phyloP scores from a whole-genome alignment of 129 eudicot genomes.

The Artemisia argyi region DNA sequence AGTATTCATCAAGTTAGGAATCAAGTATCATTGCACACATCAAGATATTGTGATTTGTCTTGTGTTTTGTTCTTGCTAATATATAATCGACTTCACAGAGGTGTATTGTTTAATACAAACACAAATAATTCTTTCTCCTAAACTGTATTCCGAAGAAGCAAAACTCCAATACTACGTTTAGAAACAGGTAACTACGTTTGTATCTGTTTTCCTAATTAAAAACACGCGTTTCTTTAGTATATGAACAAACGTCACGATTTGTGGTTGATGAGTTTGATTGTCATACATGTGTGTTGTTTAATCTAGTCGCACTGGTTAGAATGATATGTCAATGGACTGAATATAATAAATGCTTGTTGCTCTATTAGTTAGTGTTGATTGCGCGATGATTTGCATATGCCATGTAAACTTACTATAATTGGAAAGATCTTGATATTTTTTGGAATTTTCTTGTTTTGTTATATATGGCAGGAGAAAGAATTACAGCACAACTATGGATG shows the following conservation, averaged over 20 bases:
- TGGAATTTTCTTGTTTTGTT: conserved; percentile 7
- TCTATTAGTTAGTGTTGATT: not conserved
- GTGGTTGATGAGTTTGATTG: not conserved
- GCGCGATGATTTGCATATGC: not conserved
- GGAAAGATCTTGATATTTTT: not conserved
- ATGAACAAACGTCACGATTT: not conserved
- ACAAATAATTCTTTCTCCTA: conserved; percentile 26
- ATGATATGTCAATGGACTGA: not conserved
- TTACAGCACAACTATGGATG: conserved; percentile 38
- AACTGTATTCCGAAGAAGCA: conserved; percentile 3
- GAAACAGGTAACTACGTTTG: not conserved
- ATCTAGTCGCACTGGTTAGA: not conserved
- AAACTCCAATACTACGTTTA: not conserved
- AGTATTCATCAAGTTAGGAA: conserved; percentile 71
- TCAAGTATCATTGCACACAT: conserved; percentile 40
- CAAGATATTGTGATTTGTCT: conserved; percentile 15
- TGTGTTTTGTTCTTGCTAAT: conserved; percentile 27
- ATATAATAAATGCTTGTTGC: not conserved
- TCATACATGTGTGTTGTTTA: not conserved
- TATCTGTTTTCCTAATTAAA: not conserved
- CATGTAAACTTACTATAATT: conserved; percentile 3
- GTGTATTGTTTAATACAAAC: conserved; percentile 44
- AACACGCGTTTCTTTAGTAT: not conserved
- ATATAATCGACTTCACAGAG: conserved; percentile 27
- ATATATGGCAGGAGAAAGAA: not conserved